Conservation (phyloP, 352 stramenopile genomes). For the Pythium brassicae region DNA sequence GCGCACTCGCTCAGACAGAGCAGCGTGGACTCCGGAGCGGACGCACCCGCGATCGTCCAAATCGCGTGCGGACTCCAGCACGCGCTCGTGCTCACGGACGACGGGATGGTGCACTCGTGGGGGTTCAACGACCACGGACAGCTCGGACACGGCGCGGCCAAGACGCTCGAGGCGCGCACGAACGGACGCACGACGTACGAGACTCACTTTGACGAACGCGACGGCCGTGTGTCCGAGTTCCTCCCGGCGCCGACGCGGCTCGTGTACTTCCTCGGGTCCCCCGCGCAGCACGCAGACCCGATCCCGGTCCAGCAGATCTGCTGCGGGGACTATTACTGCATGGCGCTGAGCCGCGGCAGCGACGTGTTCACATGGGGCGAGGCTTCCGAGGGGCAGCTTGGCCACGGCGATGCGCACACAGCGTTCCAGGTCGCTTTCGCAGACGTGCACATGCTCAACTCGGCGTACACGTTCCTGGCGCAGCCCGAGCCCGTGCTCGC, state of each 20-base stretch:
- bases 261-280: constrained; percentile 59
- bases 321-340: constrained; percentile 69
- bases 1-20: constrained; percentile 20
- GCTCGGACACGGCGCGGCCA: constrained; percentile 48
- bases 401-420: constrained; percentile 46
- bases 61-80: constrained; percentile 54
- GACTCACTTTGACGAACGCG: constrained; percentile 47
- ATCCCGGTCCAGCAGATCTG: constrained; percentile 51
- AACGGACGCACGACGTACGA: constrained; percentile 27
- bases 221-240: constrained; percentile 37
- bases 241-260: constrained; percentile 39
- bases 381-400: constrained; percentile 65
- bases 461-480: constrained; percentile 59
- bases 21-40: too few species aligned
- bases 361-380: constrained; percentile 79
- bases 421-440: constrained; percentile 62
- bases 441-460: constrained; percentile 58
- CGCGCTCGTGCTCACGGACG: constrained; percentile 40
- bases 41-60: constrained; percentile 15
- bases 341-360: constrained; percentile 54
- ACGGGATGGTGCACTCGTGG: constrained; percentile 69
- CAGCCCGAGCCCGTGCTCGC: constrained; percentile 59
- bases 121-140: constrained; percentile 79
- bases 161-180: constrained; percentile 43
- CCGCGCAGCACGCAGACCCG: constrained; percentile 50